Evolutionary conservation across 306 rosid genomes (phyloP).

Genomic region (Malus orientalis): DNA sequence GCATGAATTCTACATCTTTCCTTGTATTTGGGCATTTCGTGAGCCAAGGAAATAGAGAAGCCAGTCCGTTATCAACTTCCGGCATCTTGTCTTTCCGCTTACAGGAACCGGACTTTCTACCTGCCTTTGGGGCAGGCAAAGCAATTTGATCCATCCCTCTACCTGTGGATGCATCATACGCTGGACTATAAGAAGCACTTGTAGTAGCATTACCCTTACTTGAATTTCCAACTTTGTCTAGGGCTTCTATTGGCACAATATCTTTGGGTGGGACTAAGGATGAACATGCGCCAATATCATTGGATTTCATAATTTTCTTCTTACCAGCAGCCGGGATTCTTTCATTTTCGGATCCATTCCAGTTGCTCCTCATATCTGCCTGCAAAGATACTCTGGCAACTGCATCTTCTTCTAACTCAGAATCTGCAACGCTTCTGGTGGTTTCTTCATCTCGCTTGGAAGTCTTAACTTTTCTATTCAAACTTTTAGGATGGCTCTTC

Average conservation of each 20-base stretch:
- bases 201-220: slow-evolving; percentile 23
- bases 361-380: slow-evolving; percentile 27
- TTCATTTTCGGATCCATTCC: slow-evolving; percentile 37
- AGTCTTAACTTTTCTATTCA: slow-evolving; percentile 27
- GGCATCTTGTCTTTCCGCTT: slow-evolving; percentile 58
- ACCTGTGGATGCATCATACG: slow-evolving; percentile 28
- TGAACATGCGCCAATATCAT: slow-evolving; percentile 30
- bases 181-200: slow-evolving; percentile 21
- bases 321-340: slow-evolving; percentile 32
- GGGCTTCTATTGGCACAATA: slow-evolving; percentile 25
- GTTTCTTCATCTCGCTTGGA: slow-evolving; percentile 33
- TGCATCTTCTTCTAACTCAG: slow-evolving; percentile 34
- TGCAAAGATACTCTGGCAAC: slow-evolving; percentile 26
- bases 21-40: slow-evolving; percentile 22
- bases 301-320: slow-evolving; percentile 57
- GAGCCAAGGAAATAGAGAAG: slow-evolving; percentile 26
- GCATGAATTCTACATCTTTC: slow-evolving; percentile 39
- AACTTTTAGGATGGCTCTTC: slow-evolving; percentile 21
- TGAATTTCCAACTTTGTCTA: slow-evolving; percentile 22
- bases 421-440: slow-evolving; percentile 12
- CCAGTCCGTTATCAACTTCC: slow-evolving; percentile 31
- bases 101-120: slow-evolving; percentile 36
- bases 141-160: slow-evolving; percentile 36
- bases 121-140: slow-evolving; percentile 27
- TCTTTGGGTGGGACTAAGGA: slow-evolving; percentile 32